These are phyloP conservation scores for Xylaria digitata DNA, from an alignment of 2,329 filamentous ascomycete species.

Conservation along the genomic window DNA sequence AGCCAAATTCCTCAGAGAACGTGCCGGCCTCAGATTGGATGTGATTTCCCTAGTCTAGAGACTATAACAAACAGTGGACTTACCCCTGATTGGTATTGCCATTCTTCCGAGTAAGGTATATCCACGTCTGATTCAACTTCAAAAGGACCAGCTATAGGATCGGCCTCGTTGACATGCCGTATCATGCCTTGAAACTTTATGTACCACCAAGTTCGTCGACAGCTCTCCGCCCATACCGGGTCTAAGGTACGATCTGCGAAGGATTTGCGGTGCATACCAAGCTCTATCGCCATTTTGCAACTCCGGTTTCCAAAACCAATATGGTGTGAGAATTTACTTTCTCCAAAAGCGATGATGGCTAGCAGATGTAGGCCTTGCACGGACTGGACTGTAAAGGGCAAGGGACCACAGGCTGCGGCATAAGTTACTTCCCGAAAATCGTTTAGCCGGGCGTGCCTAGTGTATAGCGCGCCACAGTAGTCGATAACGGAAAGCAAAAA, in stretches of 20 bases:
- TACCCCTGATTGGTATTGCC: constrained; percentile 55
- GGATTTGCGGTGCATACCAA: constrained; percentile 50
- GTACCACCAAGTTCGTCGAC: constrained; percentile 56
- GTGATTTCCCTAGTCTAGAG: not conserved
- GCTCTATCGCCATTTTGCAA: constrained; percentile 48
- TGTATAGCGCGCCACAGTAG: constrained; percentile 55
- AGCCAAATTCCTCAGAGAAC: not conserved
- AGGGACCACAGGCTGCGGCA: constrained; percentile 48
- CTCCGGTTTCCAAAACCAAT: constrained; percentile 47
- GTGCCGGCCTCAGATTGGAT: not conserved
- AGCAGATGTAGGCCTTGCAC: constrained; percentile 51
- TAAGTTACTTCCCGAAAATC: constrained; percentile 50
- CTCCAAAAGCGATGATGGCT: constrained; percentile 49
- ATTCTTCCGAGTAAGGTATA: constrained; percentile 55
- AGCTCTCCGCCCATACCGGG: constrained; percentile 54
- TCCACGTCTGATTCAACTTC: constrained; percentile 51
- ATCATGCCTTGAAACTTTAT: constrained; percentile 50
- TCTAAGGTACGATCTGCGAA: constrained; percentile 51
- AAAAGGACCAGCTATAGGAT: constrained; percentile 45
- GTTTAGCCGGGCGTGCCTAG: constrained; percentile 46
- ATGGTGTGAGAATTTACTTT: constrained; percentile 47
- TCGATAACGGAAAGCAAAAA: constrained; percentile 51
- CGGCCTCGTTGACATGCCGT: constrained; percentile 40
- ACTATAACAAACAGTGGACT: constrained; percentile 34
- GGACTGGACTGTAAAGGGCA: constrained; percentile 51